Percentiles rank a stretch among this genome's conserved stretches.
Conservation (phyloP, 257 asterid species). For the Ballota nigra region DNA sequence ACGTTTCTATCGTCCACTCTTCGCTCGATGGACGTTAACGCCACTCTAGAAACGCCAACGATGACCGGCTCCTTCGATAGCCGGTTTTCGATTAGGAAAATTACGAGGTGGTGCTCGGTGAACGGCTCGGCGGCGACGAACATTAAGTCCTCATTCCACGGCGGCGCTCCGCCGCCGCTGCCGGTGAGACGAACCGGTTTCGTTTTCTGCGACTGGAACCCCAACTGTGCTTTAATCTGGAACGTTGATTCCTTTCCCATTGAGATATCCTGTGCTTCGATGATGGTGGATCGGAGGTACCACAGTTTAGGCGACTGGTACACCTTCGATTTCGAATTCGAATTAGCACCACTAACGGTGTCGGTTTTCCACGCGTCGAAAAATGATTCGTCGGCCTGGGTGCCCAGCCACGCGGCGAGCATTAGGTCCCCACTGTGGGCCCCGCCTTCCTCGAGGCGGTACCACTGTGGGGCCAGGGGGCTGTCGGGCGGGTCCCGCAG, state of each 20-base stretch:
- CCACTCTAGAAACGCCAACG: constrained; percentile 53
- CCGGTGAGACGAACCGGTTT: constrained; percentile 33
- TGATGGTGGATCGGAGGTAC: constrained; percentile 68
- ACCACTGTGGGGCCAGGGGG: constrained; percentile 89
- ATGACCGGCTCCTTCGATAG: constrained; percentile 46
- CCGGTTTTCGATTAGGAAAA: constrained; percentile 52
- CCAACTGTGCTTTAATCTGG: constrained; percentile 60
- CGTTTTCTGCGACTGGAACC: constrained; percentile 72
- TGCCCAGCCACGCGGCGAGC: constrained; percentile 95
- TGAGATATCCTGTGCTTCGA: constrained; percentile 78
- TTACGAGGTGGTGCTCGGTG: constrained; percentile 43
- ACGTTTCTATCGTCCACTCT: constrained; percentile 81
- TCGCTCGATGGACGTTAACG: constrained; percentile 61
- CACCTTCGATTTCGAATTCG: constrained; percentile 60
- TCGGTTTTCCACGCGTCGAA: constrained; percentile 91
- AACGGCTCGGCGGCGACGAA: constrained; percentile 87
- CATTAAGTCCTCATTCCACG: constrained; percentile 77
- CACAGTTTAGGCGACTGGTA: constrained; percentile 87
- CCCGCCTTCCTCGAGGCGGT: constrained; percentile 87
- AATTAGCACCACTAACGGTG: constrained; percentile 41
- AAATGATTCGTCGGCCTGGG: constrained; percentile 89
- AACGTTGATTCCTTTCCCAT: constrained; percentile 39
- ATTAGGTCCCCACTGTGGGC: constrained; percentile 81
- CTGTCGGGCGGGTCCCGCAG: constrained; percentile 90
- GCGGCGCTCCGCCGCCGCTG: constrained; percentile 62